A percentile compares a stretch with the other conserved stretches of the same genome.
These are phyloP conservation scores for Arabidopsis suecica DNA, from an alignment of 345 rosid species.

Conservation along the genomic window DNA sequence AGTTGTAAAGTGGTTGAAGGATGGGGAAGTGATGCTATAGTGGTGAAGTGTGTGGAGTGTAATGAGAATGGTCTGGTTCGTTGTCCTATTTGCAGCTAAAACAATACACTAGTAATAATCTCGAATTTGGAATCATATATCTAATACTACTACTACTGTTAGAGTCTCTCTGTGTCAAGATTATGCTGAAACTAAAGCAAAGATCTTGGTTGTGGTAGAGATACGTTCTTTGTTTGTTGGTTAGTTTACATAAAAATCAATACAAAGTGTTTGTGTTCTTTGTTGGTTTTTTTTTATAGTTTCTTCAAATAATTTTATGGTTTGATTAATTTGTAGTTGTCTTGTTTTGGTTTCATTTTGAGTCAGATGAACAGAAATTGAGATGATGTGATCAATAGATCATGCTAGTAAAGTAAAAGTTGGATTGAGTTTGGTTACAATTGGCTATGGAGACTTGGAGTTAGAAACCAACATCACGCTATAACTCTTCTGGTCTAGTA, in stretches of 20 bases:
- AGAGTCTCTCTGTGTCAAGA: conserved; percentile 9
- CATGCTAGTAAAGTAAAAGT: background rate
- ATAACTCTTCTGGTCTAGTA: too few species aligned
- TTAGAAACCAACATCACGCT: background rate
- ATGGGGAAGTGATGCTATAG: conserved; percentile 46
- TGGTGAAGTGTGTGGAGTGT: conserved; percentile 67
- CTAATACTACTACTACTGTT: background rate
- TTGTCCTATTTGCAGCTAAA: conserved; percentile 73
- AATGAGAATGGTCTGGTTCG: conserved; percentile 90
- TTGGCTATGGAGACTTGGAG: background rate
- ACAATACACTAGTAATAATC: background rate
- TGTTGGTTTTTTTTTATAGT: background rate
- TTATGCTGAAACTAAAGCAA: background rate
- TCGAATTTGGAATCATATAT: background rate
- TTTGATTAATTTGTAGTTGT: background rate
- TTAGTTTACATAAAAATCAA: conserved; percentile 1
- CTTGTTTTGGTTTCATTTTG: too few species aligned
- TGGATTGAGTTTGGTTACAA: background rate
- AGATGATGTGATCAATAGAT: background rate
- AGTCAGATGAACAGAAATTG: background rate
- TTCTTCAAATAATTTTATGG: background rate
- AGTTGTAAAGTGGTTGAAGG: conserved; percentile 65
- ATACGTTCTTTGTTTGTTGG: conserved; percentile 1
- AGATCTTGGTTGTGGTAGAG: background rate
- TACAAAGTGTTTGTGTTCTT: conserved; percentile 3